Conservation (phyloP, 371 early-diverging fungal genomes). For the Mucor ambiguus region DNA sequence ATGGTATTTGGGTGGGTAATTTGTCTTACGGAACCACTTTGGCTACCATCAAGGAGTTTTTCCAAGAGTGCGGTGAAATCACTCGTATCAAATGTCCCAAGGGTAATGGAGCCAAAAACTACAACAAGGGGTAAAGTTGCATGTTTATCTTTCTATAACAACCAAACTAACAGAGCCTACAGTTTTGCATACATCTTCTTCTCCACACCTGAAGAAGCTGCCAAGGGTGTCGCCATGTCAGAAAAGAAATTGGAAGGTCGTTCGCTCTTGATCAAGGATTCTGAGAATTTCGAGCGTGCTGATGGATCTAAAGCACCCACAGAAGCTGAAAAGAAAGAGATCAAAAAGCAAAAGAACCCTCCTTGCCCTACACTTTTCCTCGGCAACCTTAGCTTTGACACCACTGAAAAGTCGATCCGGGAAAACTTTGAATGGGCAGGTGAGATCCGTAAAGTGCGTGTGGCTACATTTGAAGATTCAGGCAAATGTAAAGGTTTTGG, state of each 20-base stretch:
- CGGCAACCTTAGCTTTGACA: conserved; percentile 78
- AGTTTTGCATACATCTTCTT: conserved; percentile 80
- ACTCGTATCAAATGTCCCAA: conserved; percentile 73
- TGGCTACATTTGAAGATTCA: conserved; percentile 76
- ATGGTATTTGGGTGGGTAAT: conserved; percentile 81
- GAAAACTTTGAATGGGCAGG: conserved; percentile 67
- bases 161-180: background rate
- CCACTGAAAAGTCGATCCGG: conserved; percentile 64
- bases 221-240: conserved; percentile 59
- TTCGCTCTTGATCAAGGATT: conserved; percentile 68
- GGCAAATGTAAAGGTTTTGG: conserved; percentile 81
- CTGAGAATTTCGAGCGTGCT: conserved; percentile 61
- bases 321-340: conserved; percentile 40
- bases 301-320: conserved; percentile 37
- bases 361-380: conserved; percentile 81
- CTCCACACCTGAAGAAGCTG: conserved; percentile 52
- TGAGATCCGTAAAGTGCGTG: conserved; percentile 65
- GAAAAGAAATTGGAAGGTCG: conserved; percentile 66
- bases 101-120: conserved; percentile 43
- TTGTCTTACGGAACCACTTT: conserved; percentile 62
- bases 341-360: conserved; percentile 55
- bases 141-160: background rate
- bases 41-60: conserved; percentile 58
- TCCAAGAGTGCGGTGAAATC: conserved; percentile 60
- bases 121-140: conserved; percentile 50